Evolutionary conservation across 75 land plant genomes (phyloP).

Genomic region (Picea glauca): DNA sequence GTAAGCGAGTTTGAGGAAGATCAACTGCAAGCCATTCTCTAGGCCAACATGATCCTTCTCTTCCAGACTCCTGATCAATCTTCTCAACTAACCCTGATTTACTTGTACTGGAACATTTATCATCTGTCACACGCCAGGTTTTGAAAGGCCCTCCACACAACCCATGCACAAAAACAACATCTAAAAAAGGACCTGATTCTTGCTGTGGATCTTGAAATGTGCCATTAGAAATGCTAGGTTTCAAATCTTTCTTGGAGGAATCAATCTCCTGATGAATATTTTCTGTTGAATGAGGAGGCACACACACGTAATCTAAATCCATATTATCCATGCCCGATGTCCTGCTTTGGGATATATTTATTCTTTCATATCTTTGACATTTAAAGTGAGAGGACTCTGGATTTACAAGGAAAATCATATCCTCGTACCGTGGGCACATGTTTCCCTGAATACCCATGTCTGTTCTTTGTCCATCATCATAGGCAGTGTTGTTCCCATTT

Average conservation of each 20-base stretch:
- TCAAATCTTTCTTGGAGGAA: conserved; percentile 4
- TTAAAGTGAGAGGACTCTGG: conserved; percentile 74
- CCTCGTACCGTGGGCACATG: conserved; percentile 65
- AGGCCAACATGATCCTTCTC: conserved; percentile 96
- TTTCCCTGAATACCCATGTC: conserved; percentile 8
- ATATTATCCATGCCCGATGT: not conserved
- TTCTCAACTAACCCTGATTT: conserved; percentile 88
- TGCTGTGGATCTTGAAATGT: conserved; percentile 9
- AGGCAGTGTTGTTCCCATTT: not conserved
- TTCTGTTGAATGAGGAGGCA: conserved; percentile 9
- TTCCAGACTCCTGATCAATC: conserved; percentile 91
- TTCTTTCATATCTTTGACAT: conserved; percentile 9
- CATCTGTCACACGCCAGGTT: conserved; percentile 92
- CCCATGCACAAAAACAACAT: conserved; percentile 97
- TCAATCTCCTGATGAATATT: conserved; percentile 4
- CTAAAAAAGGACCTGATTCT: conserved; percentile 32
- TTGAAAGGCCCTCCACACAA: conserved; percentile 96
- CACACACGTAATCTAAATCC: not conserved
- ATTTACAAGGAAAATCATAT: conserved; percentile 79
- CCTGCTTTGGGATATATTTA: not conserved
- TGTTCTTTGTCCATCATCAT: not conserved
- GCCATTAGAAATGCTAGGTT: conserved; percentile 2
- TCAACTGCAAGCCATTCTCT: conserved; percentile 92
- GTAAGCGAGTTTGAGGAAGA: conserved; percentile 76
- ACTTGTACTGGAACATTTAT: conserved; percentile 70